A percentile compares a stretch with the other conserved stretches of the same genome.
phyloP scores from a whole-genome alignment of 495 filamentous ascomycete genomes.

The Annulohypoxylon moriforme region DNA sequence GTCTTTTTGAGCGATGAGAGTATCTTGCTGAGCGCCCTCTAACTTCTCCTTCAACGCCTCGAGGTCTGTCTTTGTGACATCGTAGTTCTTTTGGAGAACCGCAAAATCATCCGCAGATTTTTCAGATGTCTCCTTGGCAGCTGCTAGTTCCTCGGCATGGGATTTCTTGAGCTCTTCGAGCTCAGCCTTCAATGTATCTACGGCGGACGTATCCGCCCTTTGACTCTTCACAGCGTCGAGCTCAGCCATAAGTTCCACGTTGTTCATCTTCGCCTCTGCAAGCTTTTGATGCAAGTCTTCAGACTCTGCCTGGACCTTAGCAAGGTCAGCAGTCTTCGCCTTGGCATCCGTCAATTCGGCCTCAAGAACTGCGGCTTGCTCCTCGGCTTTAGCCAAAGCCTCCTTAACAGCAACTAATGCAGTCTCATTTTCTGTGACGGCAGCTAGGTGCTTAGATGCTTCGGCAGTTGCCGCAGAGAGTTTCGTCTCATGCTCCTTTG shows the following conservation, averaged over 20 bases:
- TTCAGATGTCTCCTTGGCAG: conserved; percentile 35
- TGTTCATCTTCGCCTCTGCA: conserved; percentile 66
- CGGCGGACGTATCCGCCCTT: conserved; percentile 63
- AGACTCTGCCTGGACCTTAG: conserved; percentile 54
- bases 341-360: conserved; percentile 41
- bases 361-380: conserved; percentile 37
- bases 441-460: conserved; percentile 38
- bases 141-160: conserved; percentile 49
- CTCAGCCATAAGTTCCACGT: conserved; percentile 64
- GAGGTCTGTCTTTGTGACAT: conserved; percentile 44
- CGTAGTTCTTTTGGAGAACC: conserved; percentile 42
- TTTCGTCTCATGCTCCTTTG: conserved; percentile 51
- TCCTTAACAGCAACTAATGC: conserved; percentile 40
- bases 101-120: conserved; percentile 39
- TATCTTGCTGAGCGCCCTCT: conserved; percentile 51
- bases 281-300: conserved; percentile 60
- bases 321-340: conserved; percentile 48
- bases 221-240: conserved; percentile 63
- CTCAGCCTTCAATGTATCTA: conserved; percentile 56
- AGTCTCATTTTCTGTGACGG: conserved; percentile 38
- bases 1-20: conserved; percentile 56
- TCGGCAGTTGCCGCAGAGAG: conserved; percentile 38
- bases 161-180: conserved; percentile 53
- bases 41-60: conserved; percentile 52
- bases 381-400: conserved; percentile 42